Base-by-base conservation (phyloP, 495 filamentous ascomycete genomes). In the Xylaria curta region DNA sequence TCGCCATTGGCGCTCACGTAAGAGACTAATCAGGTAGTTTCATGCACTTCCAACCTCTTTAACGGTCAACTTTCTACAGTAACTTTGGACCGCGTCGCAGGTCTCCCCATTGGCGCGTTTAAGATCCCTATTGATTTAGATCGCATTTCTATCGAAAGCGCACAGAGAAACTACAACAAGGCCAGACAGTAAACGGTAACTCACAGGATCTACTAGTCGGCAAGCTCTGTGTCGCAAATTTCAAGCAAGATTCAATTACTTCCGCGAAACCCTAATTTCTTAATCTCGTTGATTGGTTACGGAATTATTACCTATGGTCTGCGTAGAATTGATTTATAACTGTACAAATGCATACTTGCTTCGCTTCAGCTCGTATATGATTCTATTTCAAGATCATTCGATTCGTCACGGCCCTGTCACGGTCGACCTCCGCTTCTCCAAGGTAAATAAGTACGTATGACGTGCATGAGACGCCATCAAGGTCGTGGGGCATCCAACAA, bases 401-500 rank as follows among this genome's bases (percentile, higher is more conserved):
- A 54, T 28, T 54, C 24, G 24, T 54, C 10, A 54, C 51, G 13
- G 24, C 10, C 10, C 24, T 10, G 24, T 53, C 49, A 21, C n/a
- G 28, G 12, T 58, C 26, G 54, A 33, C 54, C 54, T 58, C 54
- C 26, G 54, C 54, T 58, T 58, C 54, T 58, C 15, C 7, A 56
- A 21, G 19, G 2, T 9, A 44, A 63, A 7, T 21, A 44, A 63
- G 2, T 21, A 42, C 8, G 36, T 42, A 68, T 60, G 56, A 65
- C 47, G 15, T 66, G 70, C 60, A 53, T 66, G 63, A 66, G n/a
- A 46, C n/a, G 46, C 76, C 76, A 76, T 78, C 76, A 76, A 74
- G 76, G 76, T 78, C 76, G 76, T 78, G 76, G 76, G 76, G 69
- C 64, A 49, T 58, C 61, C 69, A 69, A 72, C 40, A 72, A 70